Evolutionary conservation across 108 stramenopile genomes (phyloP), one percentile per base, ranked within the genome.

Genomic region (Mayamaea pseudoterrestris): DNA sequence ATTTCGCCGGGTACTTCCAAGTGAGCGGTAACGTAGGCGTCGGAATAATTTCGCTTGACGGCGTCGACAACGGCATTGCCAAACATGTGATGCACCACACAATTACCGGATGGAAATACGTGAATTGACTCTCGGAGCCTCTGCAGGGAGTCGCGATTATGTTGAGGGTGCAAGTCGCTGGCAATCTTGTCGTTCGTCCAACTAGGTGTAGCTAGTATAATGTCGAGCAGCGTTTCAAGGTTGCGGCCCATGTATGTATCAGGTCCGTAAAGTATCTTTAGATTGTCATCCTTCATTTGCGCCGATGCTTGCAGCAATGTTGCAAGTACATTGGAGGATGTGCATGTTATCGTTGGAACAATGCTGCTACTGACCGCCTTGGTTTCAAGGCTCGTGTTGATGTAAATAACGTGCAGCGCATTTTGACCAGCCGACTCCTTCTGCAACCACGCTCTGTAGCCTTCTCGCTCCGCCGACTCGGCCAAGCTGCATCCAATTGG

Each of bases 1-100:
- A 96, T 93, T 82, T 96, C 94, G 17, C 94, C 94, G 18, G 94
- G 94, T 30, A 96, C 94, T 65, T 96, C 94, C 44, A 96, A 65
- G 65, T 96, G 94, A 28, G 94, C 94, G 27, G 92, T 90, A 25
- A 93, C 76, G 61, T 64, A 93, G 14, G 63, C 52, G 54, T 95
- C 85, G 50, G 90, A 84, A 52, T 95, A 88, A 30, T 63, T 41
- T 5, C 58, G 45, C 5, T 53, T 51, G 18, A 93, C 92, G 6
- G 80, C 67, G 9, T 78, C 56, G 5, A 84, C 83, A 14, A 86
- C 78, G 20, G 71, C 57, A 26, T 61, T 43, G 28, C 91, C 91
- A 64, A 95, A 95, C 91, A 95, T 92, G 71, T 95, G 94, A 77
- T 95, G 94, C 12, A 95, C 94, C 29, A 95, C 66, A 52, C 94